phyloP scores from a whole-genome alignment of 306 rosid genomes.

The Begonia fuchsioides region DNA sequence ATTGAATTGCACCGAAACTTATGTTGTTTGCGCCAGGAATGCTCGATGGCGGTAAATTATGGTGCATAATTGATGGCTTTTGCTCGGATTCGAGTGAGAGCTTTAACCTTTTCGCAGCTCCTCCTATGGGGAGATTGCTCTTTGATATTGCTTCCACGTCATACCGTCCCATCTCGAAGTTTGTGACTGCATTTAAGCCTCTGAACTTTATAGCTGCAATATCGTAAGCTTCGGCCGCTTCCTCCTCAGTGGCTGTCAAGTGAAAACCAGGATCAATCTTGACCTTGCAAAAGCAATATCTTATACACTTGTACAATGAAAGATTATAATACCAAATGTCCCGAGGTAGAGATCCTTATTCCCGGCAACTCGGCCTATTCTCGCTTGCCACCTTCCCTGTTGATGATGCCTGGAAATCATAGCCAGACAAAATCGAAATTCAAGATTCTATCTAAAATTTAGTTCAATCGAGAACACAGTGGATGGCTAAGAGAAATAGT shows the following conservation, averaged over 20 bases:
- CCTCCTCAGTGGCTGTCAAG: conserved; percentile 77
- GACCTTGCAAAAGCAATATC: too few relatives aligned
- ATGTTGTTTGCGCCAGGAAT: conserved; percentile 25
- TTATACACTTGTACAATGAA: too few relatives aligned
- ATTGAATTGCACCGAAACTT: conserved; percentile 50
- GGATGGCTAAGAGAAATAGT: too few relatives aligned
- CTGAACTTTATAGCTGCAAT: conserved; percentile 93
- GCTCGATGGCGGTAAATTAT: conserved; percentile 25
- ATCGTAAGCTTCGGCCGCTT: conserved; percentile 94
- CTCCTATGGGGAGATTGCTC: conserved; percentile 79
- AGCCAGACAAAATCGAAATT: too few relatives aligned
- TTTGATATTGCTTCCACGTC: conserved; percentile 76
- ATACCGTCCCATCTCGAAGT: conserved; percentile 86
- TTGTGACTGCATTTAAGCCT: conserved; percentile 89
- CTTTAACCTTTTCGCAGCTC: conserved; percentile 84
- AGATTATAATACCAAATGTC: conserved; percentile 47
- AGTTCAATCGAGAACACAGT: too few relatives aligned
- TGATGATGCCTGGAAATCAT: conserved; percentile 69
- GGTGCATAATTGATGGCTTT: conserved; percentile 18
- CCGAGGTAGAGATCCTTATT: conserved; percentile 92
- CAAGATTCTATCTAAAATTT: too few relatives aligned
- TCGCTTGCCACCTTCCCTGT: conserved; percentile 98
- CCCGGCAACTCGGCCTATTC: conserved; percentile 98
- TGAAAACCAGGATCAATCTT: too few relatives aligned
- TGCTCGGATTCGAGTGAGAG: conserved; percentile 58